A percentile compares a stretch with the other conserved stretches of the same genome.
Conservation (phyloP, 495 filamentous ascomycete genomes). For the Penicillium cataractarum region DNA sequence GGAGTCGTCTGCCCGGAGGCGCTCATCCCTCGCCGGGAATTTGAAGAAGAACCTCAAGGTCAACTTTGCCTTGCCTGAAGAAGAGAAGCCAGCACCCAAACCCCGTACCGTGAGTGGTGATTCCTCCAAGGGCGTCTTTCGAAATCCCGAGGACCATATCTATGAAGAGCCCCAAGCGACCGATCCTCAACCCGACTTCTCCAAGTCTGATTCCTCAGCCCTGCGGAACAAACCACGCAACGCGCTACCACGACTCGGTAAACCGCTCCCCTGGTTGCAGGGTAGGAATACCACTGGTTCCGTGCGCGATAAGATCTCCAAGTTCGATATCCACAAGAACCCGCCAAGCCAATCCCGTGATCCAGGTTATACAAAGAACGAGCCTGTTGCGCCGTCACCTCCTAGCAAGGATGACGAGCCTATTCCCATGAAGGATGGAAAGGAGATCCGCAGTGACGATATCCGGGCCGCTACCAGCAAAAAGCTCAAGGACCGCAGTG, state of each 20-base stretch:
- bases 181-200: constrained; percentile 37
- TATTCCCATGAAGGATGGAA: constrained; percentile 65
- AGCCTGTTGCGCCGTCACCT: constrained; percentile 37
- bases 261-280: constrained; percentile 43
- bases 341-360: constrained; percentile 76
- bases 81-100: constrained; percentile 31
- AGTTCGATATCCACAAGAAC: constrained; percentile 76
- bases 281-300: constrained; percentile 42
- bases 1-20: constrained; percentile 11
- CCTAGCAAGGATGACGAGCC: constrained; percentile 26
- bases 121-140: constrained; percentile 48
- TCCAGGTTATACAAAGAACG: constrained; percentile 71
- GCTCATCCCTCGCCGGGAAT: constrained; percentile 28
- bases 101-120: constrained; percentile 43
- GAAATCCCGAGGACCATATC: constrained; percentile 75
- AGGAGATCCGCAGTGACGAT: constrained; percentile 83
- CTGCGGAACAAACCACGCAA: constrained; percentile 57
- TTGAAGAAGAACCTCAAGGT: constrained; percentile 45
- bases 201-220: constrained; percentile 53
- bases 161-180: constrained; percentile 73
- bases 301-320: constrained; percentile 58
- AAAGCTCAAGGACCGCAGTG: constrained; percentile 78
- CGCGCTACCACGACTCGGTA: constrained; percentile 56
- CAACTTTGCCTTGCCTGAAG: constrained; percentile 44
- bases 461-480: constrained; percentile 91